Percentiles rank a stretch among this genome's conserved stretches.
Conservation (phyloP, 1,284 basidiomycete genomes). For the Lentinula novae-zelandiae region DNA sequence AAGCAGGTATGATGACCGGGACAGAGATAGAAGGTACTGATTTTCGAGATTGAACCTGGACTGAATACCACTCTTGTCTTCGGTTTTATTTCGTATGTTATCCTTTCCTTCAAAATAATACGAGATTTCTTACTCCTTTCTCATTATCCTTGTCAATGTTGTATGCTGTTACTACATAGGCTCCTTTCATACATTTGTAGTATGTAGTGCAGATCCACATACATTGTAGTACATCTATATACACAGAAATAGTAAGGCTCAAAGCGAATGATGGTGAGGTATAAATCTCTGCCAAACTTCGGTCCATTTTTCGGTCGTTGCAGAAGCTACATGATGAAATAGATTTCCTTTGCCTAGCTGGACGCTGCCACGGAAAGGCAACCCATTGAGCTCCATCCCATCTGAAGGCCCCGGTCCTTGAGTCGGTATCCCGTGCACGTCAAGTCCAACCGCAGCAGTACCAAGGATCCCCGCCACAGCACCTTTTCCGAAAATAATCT, state of each 20-base stretch:
- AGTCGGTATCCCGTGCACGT: conserved; percentile 60
- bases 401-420: conserved; percentile 29
- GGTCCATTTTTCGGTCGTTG: background rate
- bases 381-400: conserved; percentile 54
- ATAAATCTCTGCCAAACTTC: background rate
- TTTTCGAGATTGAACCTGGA: background rate
- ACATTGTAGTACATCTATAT: background rate
- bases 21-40: background rate
- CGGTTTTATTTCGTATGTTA: background rate
- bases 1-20: background rate
- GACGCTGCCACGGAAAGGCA: conserved; percentile 67
- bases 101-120: background rate
- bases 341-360: conserved; percentile 55
- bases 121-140: no score
- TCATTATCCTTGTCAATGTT: background rate
- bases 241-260: background rate
- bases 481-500: conserved; percentile 68
- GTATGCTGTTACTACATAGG: background rate
- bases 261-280: background rate
- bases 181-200: no score
- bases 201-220: background rate
- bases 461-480: conserved; percentile 70
- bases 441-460: conserved; percentile 54
- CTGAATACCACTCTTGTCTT: background rate
- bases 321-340: background rate